Conservation (phyloP, 345 rosid species). For the Reutealis trisperma region DNA sequence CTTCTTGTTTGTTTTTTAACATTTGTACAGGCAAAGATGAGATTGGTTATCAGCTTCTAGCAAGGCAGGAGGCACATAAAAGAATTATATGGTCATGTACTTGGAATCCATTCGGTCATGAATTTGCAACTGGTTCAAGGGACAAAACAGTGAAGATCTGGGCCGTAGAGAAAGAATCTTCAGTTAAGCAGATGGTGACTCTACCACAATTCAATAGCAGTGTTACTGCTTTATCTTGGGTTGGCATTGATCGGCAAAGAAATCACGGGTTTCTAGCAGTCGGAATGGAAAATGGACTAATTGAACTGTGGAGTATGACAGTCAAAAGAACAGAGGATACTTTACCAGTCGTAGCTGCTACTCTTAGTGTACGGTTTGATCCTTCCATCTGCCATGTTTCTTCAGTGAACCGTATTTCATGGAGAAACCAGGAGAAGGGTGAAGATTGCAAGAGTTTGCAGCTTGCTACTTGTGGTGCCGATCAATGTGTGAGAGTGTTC, state of each 20-base stretch:
- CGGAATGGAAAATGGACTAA: conserved; percentile 80
- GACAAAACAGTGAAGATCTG: conserved; percentile 94
- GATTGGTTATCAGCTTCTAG: conserved; percentile 54
- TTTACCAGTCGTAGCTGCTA: conserved; percentile 32
- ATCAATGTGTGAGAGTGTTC: conserved; percentile 79
- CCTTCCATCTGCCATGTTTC: conserved; percentile 78
- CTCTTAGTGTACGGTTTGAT: conserved; percentile 44
- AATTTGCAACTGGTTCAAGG: conserved; percentile 90
- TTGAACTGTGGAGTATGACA: conserved; percentile 63
- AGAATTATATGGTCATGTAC: conserved; percentile 98
- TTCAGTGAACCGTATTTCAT: conserved; percentile 67
- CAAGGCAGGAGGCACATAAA: conserved; percentile 85
- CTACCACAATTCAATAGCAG: conserved; percentile 74
- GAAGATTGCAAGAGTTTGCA: conserved; percentile 36
- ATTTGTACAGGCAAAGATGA: conserved; percentile 41
- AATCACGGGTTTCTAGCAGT: conserved; percentile 63
- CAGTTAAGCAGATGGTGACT: conserved; percentile 51
- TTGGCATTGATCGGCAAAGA: conserved; percentile 52
- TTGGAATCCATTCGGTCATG: conserved; percentile 90
- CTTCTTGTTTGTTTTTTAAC: not conserved
- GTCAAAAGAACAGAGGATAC: conserved; percentile 30
- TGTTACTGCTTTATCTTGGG: conserved; percentile 86
- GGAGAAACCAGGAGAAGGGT: conserved; percentile 51
- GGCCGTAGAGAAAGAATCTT: conserved; percentile 51
- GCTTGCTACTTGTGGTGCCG: conserved; percentile 86